These are phyloP conservation scores for Botryosphaeria dothidea DNA, from an alignment of 2,329 filamentous ascomycete genomes.

Conservation along the genomic window DNA sequence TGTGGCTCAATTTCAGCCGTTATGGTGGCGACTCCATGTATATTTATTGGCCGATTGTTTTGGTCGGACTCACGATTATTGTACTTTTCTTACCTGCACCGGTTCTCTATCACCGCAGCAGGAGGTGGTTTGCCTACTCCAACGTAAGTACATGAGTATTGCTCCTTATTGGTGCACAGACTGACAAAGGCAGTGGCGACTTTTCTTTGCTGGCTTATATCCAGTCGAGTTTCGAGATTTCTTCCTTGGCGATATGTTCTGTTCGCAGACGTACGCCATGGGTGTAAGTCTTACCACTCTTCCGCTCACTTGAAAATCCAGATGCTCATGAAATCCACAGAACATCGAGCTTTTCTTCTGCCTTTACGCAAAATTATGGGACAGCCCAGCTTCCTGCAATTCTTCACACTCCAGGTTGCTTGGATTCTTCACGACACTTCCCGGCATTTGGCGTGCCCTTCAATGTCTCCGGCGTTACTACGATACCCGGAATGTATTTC, in stretches of 20 bases:
- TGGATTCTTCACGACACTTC: constrained; percentile 81
- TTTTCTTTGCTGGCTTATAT: constrained; percentile 82
- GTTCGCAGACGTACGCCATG: constrained; percentile 87
- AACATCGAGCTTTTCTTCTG: constrained; percentile 95
- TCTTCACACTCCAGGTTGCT: constrained; percentile 79
- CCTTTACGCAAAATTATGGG: constrained; percentile 79
- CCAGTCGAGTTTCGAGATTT: constrained; percentile 97
- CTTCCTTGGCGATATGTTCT: constrained; percentile 97
- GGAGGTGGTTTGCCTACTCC: constrained; percentile 87
- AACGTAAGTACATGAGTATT: constrained; percentile 60
- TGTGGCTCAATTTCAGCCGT: constrained; percentile 86
- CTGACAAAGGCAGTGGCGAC: constrained; percentile 67
- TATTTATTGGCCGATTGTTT: constrained; percentile 81
- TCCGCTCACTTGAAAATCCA: background rate
- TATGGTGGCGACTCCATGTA: constrained; percentile 69
- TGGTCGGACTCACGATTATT: constrained; percentile 67
- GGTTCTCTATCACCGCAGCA: constrained; percentile 71
- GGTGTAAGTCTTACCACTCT: constrained; percentile 60
- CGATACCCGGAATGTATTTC: constrained; percentile 85
- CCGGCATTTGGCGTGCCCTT: constrained; percentile 84
- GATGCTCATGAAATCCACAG: constrained; percentile 44
- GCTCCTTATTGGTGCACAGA: background rate
- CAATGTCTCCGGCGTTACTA: constrained; percentile 89
- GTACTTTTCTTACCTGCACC: constrained; percentile 77
- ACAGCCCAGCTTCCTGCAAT: constrained; percentile 74